These are phyloP conservation scores for Fusarium subglutinans DNA, from an alignment of 2,329 filamentous ascomycete genomes.

Conservation along the genomic window DNA sequence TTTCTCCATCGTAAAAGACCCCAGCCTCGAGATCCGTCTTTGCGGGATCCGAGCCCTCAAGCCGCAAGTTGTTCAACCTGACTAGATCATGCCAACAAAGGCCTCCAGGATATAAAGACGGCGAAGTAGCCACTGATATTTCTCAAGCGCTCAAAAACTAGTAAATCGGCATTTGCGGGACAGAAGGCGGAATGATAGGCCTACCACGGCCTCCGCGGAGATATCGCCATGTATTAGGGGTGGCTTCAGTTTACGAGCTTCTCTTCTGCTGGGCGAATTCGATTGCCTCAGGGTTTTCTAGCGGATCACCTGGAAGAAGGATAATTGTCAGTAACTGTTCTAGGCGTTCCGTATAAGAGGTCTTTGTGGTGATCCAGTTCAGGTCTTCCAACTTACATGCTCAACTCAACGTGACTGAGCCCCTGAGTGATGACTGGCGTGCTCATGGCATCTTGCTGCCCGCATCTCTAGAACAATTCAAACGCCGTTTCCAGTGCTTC, in stretches of 20 bases:
- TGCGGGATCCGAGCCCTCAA: background rate
- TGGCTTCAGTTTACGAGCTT: background rate
- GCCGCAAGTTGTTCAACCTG: no score
- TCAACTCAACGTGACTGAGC: background rate
- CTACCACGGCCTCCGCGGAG: no score
- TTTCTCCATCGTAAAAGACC: background rate
- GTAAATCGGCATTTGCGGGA: background rate
- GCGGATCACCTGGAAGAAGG: accelerated
- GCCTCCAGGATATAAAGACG: no score
- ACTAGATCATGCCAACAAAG: background rate
- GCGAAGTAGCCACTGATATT: no score
- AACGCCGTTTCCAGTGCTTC: background rate
- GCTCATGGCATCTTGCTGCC: background rate
- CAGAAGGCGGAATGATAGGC: no score
- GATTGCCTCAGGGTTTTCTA: background rate
- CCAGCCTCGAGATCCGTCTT: no score
- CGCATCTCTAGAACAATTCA: background rate
- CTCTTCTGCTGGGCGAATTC: background rate
- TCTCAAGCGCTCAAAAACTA: background rate
- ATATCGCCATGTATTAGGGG: background rate
- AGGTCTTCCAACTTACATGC: background rate
- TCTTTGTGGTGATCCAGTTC: background rate
- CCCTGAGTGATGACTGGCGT: background rate
- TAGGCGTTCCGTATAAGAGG: background rate
- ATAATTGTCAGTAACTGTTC: background rate